A percentile compares a stretch with the other conserved stretches of the same genome.
Conservation (phyloP, 2,329 filamentous ascomycete genomes). For the Pseudogymnoascus sp. region DNA sequence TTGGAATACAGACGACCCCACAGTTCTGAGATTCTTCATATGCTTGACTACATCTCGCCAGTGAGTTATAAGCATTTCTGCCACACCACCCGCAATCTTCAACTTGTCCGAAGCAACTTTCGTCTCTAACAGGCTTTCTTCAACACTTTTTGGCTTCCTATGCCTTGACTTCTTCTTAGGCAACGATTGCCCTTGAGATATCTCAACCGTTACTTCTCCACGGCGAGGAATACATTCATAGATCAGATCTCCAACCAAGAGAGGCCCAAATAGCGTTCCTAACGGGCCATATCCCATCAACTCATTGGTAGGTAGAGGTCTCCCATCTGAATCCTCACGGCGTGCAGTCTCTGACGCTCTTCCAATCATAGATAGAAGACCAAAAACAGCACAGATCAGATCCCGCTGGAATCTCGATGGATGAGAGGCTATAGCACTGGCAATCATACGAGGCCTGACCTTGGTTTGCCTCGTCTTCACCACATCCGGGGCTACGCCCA, state of each 20-base stretch:
- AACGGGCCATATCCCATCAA: slow-evolving; percentile 58
- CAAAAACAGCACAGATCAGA: slow-evolving; percentile 60
- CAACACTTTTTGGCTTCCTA: slow-evolving; percentile 25
- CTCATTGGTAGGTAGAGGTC: slow-evolving; percentile 47
- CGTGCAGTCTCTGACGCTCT: slow-evolving; percentile 47
- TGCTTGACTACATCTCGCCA: slow-evolving; percentile 59
- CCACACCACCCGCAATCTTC: slow-evolving; percentile 49
- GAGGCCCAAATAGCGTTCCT: slow-evolving; percentile 58
- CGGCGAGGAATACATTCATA: slow-evolving; percentile 36
- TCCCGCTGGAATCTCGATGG: slow-evolving; percentile 53
- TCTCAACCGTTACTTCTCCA: slow-evolving; percentile 9
- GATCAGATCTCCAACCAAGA: slow-evolving; percentile 53
- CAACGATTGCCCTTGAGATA: neutral
- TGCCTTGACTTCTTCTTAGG: slow-evolving; percentile 31
- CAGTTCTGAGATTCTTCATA: slow-evolving; percentile 40
- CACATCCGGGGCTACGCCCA: slow-evolving; percentile 45
- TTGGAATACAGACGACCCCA: slow-evolving; percentile 13
- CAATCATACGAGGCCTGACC: slow-evolving; percentile 57
- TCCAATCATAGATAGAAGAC: slow-evolving; percentile 55
- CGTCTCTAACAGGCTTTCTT: slow-evolving; percentile 19
- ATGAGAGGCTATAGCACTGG: slow-evolving; percentile 54
- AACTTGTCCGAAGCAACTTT: slow-evolving; percentile 44
- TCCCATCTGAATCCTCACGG: slow-evolving; percentile 44
- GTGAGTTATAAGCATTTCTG: slow-evolving; percentile 59
- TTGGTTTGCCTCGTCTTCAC: slow-evolving; percentile 47